A percentile compares a stretch with the other conserved stretches of the same genome.
Evolutionary conservation across 208 protist genomes (phyloP).

Genomic region (Wallacemonas rigidus): DNA sequence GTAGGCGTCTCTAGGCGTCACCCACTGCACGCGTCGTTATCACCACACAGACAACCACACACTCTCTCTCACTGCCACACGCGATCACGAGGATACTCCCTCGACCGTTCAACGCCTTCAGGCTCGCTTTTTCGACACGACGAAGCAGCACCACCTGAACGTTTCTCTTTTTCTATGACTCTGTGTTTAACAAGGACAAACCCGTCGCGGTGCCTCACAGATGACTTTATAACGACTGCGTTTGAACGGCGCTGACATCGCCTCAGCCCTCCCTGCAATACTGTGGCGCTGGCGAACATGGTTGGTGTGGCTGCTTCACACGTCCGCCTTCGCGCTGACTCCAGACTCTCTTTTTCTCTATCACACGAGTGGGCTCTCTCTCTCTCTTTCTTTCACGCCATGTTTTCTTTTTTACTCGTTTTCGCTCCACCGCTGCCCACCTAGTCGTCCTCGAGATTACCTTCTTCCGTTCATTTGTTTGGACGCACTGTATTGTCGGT

Average conservation of each 20-base stretch:
- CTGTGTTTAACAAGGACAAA: slow-evolving; percentile 27
- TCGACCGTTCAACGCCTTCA: neutral
- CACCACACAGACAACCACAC: neutral
- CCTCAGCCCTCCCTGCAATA: too few relatives aligned
- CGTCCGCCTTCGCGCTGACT: too few relatives aligned
- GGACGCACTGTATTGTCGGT: too few relatives aligned
- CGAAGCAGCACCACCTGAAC: too few relatives aligned
- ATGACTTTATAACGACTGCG: slow-evolving; percentile 40
- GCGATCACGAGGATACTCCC: neutral
- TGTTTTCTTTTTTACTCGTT: slow-evolving; percentile 1
- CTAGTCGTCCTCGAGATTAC: neutral
- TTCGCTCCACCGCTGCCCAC: neutral
- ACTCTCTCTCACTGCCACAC: neutral
- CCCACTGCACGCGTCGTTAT: neutral
- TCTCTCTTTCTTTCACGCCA: neutral
- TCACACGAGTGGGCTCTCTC: neutral
- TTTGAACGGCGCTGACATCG: slow-evolving; percentile 2
- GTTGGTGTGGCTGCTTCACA: too few relatives aligned
- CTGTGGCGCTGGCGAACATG: too few relatives aligned
- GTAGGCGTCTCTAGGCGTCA: neutral
- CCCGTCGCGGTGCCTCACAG: slow-evolving; percentile 36
- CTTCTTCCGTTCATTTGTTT: too few relatives aligned
- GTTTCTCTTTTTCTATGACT: slow-evolving; percentile 40
- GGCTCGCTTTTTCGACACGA: neutral
- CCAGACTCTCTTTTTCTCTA: neutral